These are phyloP conservation scores for Vitis amurensis DNA, from an alignment of 164 flowering plant genomes.

Conservation along the genomic window DNA sequence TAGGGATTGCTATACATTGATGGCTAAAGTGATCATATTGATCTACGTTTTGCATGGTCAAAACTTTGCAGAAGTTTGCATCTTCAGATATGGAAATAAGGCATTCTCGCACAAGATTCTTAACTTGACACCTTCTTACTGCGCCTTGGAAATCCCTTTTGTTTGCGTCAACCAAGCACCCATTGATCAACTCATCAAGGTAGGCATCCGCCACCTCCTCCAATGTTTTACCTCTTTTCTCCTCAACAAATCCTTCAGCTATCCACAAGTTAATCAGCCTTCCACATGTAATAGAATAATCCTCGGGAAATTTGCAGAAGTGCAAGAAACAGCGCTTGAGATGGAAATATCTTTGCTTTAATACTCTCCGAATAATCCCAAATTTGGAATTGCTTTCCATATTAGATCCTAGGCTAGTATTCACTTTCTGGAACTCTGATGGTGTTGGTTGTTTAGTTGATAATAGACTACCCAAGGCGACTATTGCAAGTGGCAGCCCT, in stretches of 20 bases:
- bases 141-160: slow-evolving; percentile 15
- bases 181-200: slow-evolving; percentile 25
- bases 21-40: neutral
- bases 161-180: slow-evolving; percentile 24
- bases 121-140: slow-evolving; percentile 24
- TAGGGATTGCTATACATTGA: neutral
- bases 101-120: slow-evolving; percentile 31
- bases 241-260: slow-evolving; percentile 32
- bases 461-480: too few species aligned
- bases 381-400: too few species aligned
- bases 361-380: too few species aligned
- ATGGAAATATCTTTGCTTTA: too few species aligned
- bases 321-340: too few species aligned
- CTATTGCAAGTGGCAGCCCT: too few species aligned
- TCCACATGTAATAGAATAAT: too few species aligned
- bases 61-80: slow-evolving; percentile 19
- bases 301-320: too few species aligned
- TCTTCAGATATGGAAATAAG: slow-evolving; percentile 16
- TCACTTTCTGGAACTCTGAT: too few species aligned
- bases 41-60: neutral
- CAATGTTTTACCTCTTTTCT: slow-evolving; percentile 15
- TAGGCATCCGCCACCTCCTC: slow-evolving; percentile 41
- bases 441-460: too few species aligned
- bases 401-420: too few species aligned
- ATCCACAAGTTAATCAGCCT: too few species aligned